Base-by-base conservation (phyloP, 2,329 filamentous ascomycete genomes). In the Monilinia laxa region DNA sequence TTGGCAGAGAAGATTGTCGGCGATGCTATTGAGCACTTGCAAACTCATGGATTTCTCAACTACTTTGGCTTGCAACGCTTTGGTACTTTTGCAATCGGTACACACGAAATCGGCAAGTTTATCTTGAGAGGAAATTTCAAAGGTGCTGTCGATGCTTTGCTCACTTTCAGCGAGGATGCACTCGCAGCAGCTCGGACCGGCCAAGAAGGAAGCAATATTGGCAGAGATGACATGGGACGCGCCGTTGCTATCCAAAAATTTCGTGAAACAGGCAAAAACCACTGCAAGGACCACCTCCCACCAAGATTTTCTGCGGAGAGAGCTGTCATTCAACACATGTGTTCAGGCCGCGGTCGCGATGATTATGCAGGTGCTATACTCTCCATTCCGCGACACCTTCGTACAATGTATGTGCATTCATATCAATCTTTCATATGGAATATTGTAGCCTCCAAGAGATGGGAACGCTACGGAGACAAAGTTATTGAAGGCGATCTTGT, bases 51-150 rank as follows among this genome's bases (percentile, higher is more conserved):
- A 3, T 99, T 96, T 81, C 88, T 99, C 79, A 99, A 99, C 79
- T 99, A 98, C 80, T 99, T 93, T 75, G 95, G 95, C 11, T 87
- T 98, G n/a, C 95, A 99, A 79, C 88, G 95, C 31, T 99, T 99
- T 74, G 95, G 95, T 38, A 94, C 93, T 0, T 94, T 95, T 77
- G 81, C 87, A 38, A 90, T 91, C 16, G 90, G 93, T 45, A 99
- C 95, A 0, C 92, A 98, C 74, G 85, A 89, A 52, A 82, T 97
- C 60, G 95, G 95, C 59, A 86, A 90, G 75, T 89, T 91, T 76
- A 93, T 99, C 75, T 83, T 99, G 0, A 85, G 91, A 71, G 89
- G 86, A 40, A 87, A 97, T 74, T 93, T 93, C 72, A 84, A 93
- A 75, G 90, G 86, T 42, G 94, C 94, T 18, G 87, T 95, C 65